phyloP scores from a whole-genome alignment of 345 rosid species.

The Erucastrum elatum region DNA sequence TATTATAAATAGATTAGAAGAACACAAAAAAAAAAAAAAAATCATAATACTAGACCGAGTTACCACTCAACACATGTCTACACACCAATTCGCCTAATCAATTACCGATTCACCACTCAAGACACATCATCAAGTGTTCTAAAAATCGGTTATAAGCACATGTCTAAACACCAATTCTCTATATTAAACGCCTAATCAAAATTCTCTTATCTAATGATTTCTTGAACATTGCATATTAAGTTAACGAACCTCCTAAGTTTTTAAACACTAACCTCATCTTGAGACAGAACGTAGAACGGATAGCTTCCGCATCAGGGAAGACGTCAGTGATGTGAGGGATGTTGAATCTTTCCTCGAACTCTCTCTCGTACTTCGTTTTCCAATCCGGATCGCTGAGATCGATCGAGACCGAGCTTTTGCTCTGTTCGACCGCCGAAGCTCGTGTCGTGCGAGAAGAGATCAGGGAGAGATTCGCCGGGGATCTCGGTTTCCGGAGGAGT shows the following conservation, averaged over 20 bases:
- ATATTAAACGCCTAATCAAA: too few relatives aligned
- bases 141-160: background rate
- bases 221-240: too few relatives aligned
- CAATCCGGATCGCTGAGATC: constrained; percentile 81
- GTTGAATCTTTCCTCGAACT: constrained; percentile 69
- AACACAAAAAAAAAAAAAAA: too few relatives aligned
- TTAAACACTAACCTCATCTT: constrained; percentile 60
- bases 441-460: background rate
- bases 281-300: constrained; percentile 88
- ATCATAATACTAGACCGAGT: too few relatives aligned
- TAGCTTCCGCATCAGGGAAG: constrained; percentile 61
- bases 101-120: too few relatives aligned
- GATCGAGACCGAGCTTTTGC: constrained; percentile 22
- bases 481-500: constrained; percentile 30
- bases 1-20: background rate
- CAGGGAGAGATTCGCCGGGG: constrained; percentile 18
- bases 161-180: background rate
- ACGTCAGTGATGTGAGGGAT: constrained; percentile 80
- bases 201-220: too few relatives aligned
- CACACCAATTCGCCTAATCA: too few relatives aligned
- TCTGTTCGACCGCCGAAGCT: constrained; percentile 21
- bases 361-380: constrained; percentile 66
- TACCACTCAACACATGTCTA: too few relatives aligned
- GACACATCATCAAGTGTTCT: background rate
- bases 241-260: background rate